Evolutionary conservation across 805 yeast species (phyloP).

Genomic region (Pichia gijzeniarum): DNA sequence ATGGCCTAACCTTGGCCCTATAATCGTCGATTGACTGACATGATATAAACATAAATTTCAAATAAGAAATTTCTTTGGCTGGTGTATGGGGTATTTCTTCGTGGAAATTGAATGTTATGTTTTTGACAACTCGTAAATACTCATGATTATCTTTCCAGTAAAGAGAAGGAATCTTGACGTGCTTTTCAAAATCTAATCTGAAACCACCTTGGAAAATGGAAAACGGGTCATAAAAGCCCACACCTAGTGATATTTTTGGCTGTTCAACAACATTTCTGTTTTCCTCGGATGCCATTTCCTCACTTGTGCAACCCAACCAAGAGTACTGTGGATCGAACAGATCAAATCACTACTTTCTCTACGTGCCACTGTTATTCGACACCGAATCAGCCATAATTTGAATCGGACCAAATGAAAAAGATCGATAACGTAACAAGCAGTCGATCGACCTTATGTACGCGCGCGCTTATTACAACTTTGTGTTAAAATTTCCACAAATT

Average conservation of each 20-base stretch:
- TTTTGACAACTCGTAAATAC: slow-evolving; percentile 58
- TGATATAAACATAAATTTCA: slow-evolving; percentile 62
- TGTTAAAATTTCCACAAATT: too few species aligned
- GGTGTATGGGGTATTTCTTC: slow-evolving; percentile 47
- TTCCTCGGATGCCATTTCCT: background rate
- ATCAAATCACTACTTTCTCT: too few species aligned
- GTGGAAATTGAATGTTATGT: slow-evolving; percentile 44
- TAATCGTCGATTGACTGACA: slow-evolving; percentile 68
- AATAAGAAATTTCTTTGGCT: slow-evolving; percentile 27
- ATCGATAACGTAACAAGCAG: too few species aligned
- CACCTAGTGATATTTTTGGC: slow-evolving; percentile 13
- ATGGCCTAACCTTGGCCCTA: slow-evolving; percentile 71
- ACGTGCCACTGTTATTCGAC: too few species aligned
- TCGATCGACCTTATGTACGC: too few species aligned
- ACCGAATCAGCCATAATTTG: too few species aligned
- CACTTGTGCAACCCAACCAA: too few species aligned
- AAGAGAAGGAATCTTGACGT: slow-evolving; percentile 54
- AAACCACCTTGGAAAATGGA: slow-evolving; percentile 42
- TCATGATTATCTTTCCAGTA: slow-evolving; percentile 59
- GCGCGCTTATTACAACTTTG: too few species aligned
- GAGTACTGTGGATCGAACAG: too few species aligned
- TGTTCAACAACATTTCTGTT: background rate
- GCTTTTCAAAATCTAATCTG: slow-evolving; percentile 35
- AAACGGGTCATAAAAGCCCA: slow-evolving; percentile 76
- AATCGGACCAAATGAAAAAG: too few species aligned